A percentile compares a stretch with the other conserved stretches of the same genome.
These are phyloP conservation scores for Saprolegnia diclina DNA, from an alignment of 352 stramenopile species.

Conservation along the genomic window DNA sequence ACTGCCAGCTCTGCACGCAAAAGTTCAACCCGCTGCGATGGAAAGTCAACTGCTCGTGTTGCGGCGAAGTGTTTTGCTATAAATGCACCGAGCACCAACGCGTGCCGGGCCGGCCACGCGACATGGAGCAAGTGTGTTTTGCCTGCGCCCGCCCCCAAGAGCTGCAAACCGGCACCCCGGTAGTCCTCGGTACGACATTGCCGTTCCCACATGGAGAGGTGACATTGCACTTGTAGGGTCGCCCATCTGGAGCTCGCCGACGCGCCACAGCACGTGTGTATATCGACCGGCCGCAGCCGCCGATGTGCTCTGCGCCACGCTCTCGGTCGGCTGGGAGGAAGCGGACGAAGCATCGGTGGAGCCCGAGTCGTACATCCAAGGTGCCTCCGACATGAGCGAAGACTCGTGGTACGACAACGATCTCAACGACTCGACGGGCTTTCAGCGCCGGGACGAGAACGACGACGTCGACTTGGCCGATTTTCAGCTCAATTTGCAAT, in stretches of 20 bases:
- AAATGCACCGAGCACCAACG: slow-evolving; percentile 11
- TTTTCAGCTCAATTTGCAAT: slow-evolving; percentile 11
- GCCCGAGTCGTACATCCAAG: slow-evolving; percentile 3
- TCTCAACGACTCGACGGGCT: background rate
- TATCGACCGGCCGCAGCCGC: background rate
- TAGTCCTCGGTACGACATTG: slow-evolving; percentile 3
- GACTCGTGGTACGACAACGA: slow-evolving; percentile 12
- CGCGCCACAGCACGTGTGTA: background rate
- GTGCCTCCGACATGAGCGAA: slow-evolving; percentile 3
- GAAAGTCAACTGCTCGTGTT: slow-evolving; percentile 3
- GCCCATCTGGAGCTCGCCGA: background rate
- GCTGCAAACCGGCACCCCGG: background rate
- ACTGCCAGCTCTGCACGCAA: slow-evolving; percentile 7
- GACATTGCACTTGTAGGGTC: background rate
- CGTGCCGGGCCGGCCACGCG: background rate
- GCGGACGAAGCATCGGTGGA: background rate
- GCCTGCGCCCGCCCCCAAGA: background rate
- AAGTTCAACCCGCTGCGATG: slow-evolving; percentile 7
- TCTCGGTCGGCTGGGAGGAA: background rate
- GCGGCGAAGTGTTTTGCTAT: slow-evolving; percentile 11
- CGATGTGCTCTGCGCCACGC: background rate
- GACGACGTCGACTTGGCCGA: background rate
- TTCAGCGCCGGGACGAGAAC: background rate
- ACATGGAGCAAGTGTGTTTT: slow-evolving; percentile 11
- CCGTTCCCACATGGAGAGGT: background rate